Conservation (phyloP, 805 yeast species). For the Saccharomycopsis sp. region DNA sequence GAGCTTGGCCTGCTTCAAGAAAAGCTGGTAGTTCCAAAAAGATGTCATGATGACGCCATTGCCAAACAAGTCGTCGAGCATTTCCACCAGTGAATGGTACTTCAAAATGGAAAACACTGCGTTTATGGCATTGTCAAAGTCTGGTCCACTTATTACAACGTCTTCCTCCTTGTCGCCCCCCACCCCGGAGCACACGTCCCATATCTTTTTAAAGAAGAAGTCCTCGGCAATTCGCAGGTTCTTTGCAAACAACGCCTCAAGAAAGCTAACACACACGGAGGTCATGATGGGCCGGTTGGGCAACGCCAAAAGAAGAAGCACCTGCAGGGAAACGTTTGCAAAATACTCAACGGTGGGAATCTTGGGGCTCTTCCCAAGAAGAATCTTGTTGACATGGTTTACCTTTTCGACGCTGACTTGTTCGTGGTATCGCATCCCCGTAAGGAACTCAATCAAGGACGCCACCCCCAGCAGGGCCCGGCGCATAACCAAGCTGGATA, state of each 20-base stretch:
- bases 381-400: constrained; percentile 54
- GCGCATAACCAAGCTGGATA: constrained; percentile 46
- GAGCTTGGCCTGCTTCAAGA: constrained; percentile 27
- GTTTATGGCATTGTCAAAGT: constrained; percentile 53
- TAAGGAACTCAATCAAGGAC: constrained; percentile 63
- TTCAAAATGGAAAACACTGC: constrained; percentile 56
- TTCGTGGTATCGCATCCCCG: constrained; percentile 70
- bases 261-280: constrained; percentile 46
- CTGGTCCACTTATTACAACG: constrained; percentile 36
- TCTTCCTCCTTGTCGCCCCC: constrained; percentile 23
- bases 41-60: constrained; percentile 25
- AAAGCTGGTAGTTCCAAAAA: constrained; percentile 39
- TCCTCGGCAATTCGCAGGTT: constrained; percentile 46
- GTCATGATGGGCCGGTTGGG: constrained; percentile 54
- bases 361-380: constrained; percentile 52
- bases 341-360: constrained; percentile 45
- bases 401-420: constrained; percentile 58
- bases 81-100: constrained; percentile 29
- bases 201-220: constrained; percentile 45
- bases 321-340: constrained; percentile 50
- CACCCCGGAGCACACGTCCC: constrained; percentile 25
- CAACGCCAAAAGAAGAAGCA: constrained; percentile 46
- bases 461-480: constrained; percentile 61
- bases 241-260: constrained; percentile 42
- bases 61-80: constrained; percentile 27